These are phyloP conservation scores for Pseudozyma tsukubaensis DNA, from an alignment of 1,284 basidiomycete genomes.

Conservation along the genomic window DNA sequence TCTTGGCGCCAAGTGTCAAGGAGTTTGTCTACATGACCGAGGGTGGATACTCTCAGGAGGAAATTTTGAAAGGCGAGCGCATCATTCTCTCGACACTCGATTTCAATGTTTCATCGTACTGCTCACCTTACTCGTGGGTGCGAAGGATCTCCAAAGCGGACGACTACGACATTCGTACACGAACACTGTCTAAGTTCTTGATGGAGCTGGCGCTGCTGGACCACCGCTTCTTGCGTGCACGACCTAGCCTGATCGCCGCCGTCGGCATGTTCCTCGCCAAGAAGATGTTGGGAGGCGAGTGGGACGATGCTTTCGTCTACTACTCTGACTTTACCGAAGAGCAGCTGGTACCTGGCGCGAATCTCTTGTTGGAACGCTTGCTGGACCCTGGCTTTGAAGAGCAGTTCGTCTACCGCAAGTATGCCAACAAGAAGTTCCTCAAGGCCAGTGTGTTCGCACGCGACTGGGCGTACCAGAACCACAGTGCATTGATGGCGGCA, in stretches of 20 bases:
- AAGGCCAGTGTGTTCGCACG: conserved; percentile 76
- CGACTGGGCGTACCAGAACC: conserved; percentile 70
- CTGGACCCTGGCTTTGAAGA: conserved; percentile 82
- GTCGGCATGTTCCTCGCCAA: conserved; percentile 83
- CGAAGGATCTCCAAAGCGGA: conserved; percentile 96
- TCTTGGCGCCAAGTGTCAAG: conserved; percentile 66
- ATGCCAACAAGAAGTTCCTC: conserved; percentile 90
- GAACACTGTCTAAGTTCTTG: conserved; percentile 92
- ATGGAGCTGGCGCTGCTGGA: conserved; percentile 96
- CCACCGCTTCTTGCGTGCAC: conserved; percentile 90
- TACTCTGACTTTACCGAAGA: conserved; percentile 93
- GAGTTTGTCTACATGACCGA: conserved; percentile 79
- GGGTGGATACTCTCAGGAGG: conserved; percentile 83
- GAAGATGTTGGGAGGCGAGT: conserved; percentile 68
- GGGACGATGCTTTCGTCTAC: conserved; percentile 86
- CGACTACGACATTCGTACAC: conserved; percentile 94
- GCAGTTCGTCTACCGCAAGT: conserved; percentile 94
- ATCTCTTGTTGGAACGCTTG: conserved; percentile 85
- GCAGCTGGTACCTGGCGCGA: conserved; percentile 85
- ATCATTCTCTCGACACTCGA: conserved; percentile 87
- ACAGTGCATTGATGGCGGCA: conserved; percentile 47
- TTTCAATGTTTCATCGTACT: conserved; percentile 95
- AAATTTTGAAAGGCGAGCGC: conserved; percentile 95
- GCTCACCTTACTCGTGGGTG: conserved; percentile 99
- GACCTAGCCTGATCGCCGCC: conserved; percentile 94